Conservation (phyloP, 108 stramenopile species). For the Stephanodiscus triporus region DNA sequence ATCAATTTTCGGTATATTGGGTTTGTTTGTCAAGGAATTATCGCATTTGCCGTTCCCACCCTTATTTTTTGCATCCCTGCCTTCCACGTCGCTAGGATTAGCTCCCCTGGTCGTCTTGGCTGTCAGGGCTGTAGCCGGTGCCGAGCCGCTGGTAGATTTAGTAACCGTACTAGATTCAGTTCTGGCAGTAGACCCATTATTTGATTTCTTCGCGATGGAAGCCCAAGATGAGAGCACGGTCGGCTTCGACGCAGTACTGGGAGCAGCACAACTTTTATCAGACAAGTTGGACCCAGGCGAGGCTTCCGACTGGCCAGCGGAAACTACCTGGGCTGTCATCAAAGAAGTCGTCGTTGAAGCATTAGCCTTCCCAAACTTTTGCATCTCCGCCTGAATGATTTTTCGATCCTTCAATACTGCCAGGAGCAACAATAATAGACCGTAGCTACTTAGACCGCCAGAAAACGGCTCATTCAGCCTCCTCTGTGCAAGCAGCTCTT, state of each 20-base stretch:
- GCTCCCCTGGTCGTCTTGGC: constrained; percentile 14
- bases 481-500: constrained; percentile 88
- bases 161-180: constrained; percentile 35
- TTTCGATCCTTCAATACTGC: constrained; percentile 80
- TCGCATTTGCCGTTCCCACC: background rate
- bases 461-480: constrained; percentile 95
- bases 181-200: constrained; percentile 42
- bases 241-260: constrained; percentile 36
- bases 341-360: background rate
- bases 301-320: background rate
- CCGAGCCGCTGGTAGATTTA: constrained; percentile 28
- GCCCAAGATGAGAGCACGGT: constrained; percentile 63
- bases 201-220: constrained; percentile 61
- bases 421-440: constrained; percentile 85
- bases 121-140: constrained; percentile 17
- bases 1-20: constrained; percentile 4
- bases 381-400: constrained; percentile 75
- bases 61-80: constrained; percentile 16
- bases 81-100: constrained; percentile 27
- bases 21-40: constrained; percentile 1
- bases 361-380: constrained; percentile 57
- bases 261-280: constrained; percentile 18
- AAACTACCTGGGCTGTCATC: background rate
- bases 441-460: constrained; percentile 95
- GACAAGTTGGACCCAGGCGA: constrained; percentile 11